Evolutionary conservation across 225 moss, liverwort and hornwort species (phyloP).

Genomic region (Sphagnum tenellum): DNA sequence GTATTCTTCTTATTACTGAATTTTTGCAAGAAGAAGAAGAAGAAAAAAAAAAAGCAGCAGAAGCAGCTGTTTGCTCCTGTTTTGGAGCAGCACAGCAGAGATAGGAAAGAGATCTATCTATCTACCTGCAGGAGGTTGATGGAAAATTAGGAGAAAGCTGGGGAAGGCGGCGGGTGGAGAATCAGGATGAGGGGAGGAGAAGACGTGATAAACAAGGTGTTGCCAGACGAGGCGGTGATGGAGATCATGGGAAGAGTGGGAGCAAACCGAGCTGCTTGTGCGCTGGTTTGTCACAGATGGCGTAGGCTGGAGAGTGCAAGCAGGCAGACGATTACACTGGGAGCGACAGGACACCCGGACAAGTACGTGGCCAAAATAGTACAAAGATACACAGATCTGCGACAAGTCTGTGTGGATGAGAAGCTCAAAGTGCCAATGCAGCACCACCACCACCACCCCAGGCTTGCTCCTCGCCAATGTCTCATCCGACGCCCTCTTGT

Average conservation of each 20-base stretch:
- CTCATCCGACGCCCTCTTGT: conserved; percentile 27
- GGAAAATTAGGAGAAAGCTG: no score
- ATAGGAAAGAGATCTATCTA: no score
- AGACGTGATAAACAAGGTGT: conserved; percentile 52
- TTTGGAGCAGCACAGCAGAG: no score
- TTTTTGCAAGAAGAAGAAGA: no score
- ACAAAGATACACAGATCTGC: conserved; percentile 43
- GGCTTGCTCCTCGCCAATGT: conserved; percentile 24
- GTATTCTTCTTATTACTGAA: no score
- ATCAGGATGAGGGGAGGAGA: conserved; percentile 46
- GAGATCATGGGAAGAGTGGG: conserved; percentile 56
- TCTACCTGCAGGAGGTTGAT: no score
- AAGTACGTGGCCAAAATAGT: conserved; percentile 41
- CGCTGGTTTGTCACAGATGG: conserved; percentile 65
- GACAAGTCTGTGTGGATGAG: conserved; percentile 57
- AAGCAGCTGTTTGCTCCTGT: no score
- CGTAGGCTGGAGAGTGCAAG: conserved; percentile 42
- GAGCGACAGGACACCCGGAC: conserved; percentile 59
- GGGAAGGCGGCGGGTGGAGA: no score
- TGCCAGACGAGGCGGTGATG: conserved; percentile 61
- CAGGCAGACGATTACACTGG: conserved; percentile 38
- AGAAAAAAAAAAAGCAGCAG: no score
- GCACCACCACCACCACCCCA: conserved; percentile 32
- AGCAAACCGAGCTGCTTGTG: conserved; percentile 58
- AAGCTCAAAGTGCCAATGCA: conserved; percentile 39